Conservation (phyloP, 139 green algal species). For the Pedinophyceae sp. region DNA sequence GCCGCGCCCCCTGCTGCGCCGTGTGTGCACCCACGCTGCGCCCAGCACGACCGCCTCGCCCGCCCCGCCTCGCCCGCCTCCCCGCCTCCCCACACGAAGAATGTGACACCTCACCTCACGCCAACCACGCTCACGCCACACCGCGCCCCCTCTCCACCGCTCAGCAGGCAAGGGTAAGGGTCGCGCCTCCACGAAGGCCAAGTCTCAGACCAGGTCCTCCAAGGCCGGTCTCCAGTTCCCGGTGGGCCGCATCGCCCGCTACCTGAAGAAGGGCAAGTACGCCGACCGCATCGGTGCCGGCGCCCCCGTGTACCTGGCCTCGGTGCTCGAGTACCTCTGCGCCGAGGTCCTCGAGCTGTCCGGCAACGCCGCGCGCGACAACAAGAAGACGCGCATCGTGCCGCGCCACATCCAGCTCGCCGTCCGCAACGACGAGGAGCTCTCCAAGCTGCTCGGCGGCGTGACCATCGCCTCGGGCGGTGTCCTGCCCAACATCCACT, state of each 20-base stretch:
- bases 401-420: slow-evolving; percentile 78
- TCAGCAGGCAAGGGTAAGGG: slow-evolving; percentile 58
- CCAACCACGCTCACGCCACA: too few relatives aligned
- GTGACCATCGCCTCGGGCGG: slow-evolving; percentile 57
- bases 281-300: slow-evolving; percentile 35
- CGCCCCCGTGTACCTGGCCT: slow-evolving; percentile 47
- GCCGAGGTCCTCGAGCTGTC: slow-evolving; percentile 67
- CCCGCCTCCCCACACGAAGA: too few relatives aligned
- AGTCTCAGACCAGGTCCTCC: slow-evolving; percentile 50
- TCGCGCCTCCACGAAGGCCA: slow-evolving; percentile 33
- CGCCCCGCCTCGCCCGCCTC: too few relatives aligned
- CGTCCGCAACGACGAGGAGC: slow-evolving; percentile 87
- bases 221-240: slow-evolving; percentile 86
- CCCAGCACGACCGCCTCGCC: too few relatives aligned
- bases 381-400: slow-evolving; percentile 83
- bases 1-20: too few relatives aligned
- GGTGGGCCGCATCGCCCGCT: slow-evolving; percentile 63
- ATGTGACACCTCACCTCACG: too few relatives aligned
- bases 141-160: too few relatives aligned
- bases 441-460: slow-evolving; percentile 65
- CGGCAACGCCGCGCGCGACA: slow-evolving; percentile 76
- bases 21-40: too few relatives aligned
- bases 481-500: slow-evolving; percentile 74
- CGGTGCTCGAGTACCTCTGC: slow-evolving; percentile 40
- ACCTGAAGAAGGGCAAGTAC: slow-evolving; percentile 61